Evolutionary conservation across 441 rosid genomes (phyloP), one percentile per base, ranked within the genome.

Genomic region (Macaranga tanarius): DNA sequence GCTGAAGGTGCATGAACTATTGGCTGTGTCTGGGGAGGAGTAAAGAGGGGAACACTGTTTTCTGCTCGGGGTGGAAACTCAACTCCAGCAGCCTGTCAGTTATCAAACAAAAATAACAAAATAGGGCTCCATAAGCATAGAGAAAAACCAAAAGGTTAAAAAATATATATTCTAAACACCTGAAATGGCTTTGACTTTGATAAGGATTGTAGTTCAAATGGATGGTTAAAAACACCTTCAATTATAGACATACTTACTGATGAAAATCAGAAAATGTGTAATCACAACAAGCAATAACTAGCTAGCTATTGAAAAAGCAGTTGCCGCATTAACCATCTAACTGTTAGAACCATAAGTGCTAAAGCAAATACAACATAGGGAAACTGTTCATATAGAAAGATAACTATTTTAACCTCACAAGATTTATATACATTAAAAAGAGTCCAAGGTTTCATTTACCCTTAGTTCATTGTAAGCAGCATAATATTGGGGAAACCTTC

Each of bases 11-110:
- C 84, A 28, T 84, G 85, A 65, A 75, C 84, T 76, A 87, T 76
- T 19, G 98, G 90, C 73, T 92, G 97, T 62, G 98, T 87, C 79
- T 92, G 98, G n/a, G 99, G 98, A 59, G 99, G 99, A 75, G 99
- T 92, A 79, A 92, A 95, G 71, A 95, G 79, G 4, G 97, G 97
- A 16, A 92, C 97, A 67, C 82, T 79, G 77, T 87, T 86, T 84
- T 90, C 98, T 64, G 75, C 88, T 65, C 92, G 88, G n/a, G 97
- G 98, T 31, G 99, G 99, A 78, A 92, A 95, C 75, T 92, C 92
- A 79, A 95, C 81, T 74, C 99, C 98, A 65, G 92, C 89, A 82
- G 95, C 80, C 98, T 93, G 73, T 65, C 78, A 81, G 62, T 54
- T 63, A 71, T 65, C 34, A 50, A 50, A 77, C 51, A 60, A 75